A percentile compares a stretch with the other conserved stretches of the same genome.
Evolutionary conservation across 805 yeast genomes (phyloP).

Genomic region (Scheffersomyces lignosus): DNA sequence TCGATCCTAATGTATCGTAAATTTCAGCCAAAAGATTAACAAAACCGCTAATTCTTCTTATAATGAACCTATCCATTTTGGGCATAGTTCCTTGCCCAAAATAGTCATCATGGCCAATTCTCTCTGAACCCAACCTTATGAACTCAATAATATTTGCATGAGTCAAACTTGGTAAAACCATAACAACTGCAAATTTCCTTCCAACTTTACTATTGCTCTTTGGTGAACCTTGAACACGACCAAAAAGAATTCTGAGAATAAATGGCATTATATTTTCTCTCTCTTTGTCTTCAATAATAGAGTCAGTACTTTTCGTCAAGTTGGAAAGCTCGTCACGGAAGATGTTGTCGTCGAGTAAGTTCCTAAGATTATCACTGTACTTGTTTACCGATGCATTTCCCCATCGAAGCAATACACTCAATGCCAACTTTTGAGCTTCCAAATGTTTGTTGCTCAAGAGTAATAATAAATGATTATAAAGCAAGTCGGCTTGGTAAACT

Average conservation of each 20-base stretch:
- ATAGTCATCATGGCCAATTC: slow-evolving; percentile 43
- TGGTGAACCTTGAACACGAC: slow-evolving; percentile 73
- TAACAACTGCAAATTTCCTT: slow-evolving; percentile 68
- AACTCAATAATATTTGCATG: slow-evolving; percentile 57
- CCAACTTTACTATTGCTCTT: slow-evolving; percentile 71
- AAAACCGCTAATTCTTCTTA: slow-evolving; percentile 64
- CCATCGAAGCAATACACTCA: slow-evolving; percentile 67
- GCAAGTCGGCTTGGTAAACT: slow-evolving; percentile 51
- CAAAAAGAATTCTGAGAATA: slow-evolving; percentile 76
- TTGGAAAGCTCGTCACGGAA: slow-evolving; percentile 83
- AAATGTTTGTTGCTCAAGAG: slow-evolving; percentile 61
- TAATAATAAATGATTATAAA: slow-evolving; percentile 52
- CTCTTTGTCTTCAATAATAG: slow-evolving; percentile 63
- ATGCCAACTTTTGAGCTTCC: slow-evolving; percentile 69
- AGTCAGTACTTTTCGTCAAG: slow-evolving; percentile 49
- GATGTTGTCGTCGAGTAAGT: slow-evolving; percentile 75
- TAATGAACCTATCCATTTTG: slow-evolving; percentile 9
- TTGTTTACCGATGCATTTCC: slow-evolving; percentile 57
- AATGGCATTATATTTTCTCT: slow-evolving; percentile 62
- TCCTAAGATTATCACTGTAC: slow-evolving; percentile 71
- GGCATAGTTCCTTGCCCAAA: slow-evolving; percentile 23
- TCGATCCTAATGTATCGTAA: slow-evolving; percentile 58
- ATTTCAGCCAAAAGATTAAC: slow-evolving; percentile 59
- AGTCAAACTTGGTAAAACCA: slow-evolving; percentile 58
- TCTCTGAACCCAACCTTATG: slow-evolving; percentile 59